These are phyloP conservation scores for Polytolypa hystricis DNA, from an alignment of 2,329 filamentous ascomycete genomes.

Conservation along the genomic window DNA sequence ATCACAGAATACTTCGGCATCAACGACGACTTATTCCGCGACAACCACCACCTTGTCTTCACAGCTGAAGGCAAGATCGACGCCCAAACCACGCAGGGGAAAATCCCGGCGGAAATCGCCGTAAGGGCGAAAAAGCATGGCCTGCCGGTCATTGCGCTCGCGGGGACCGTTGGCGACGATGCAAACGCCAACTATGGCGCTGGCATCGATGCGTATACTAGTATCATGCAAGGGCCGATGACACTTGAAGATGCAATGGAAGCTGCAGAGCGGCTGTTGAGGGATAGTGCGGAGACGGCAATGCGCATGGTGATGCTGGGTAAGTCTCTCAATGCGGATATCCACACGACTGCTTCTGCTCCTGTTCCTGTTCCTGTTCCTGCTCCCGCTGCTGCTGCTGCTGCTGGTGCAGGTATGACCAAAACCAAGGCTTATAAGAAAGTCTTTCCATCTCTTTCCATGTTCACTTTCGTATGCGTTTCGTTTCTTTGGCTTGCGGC, in stretches of 20 bases:
- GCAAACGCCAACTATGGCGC: conserved; percentile 24
- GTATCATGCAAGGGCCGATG: conserved; percentile 20
- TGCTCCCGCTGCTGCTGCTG: too few species aligned
- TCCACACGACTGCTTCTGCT: not conserved
- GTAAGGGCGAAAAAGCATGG: conserved; percentile 35
- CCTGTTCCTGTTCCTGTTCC: not conserved
- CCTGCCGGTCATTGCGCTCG: conserved; percentile 37
- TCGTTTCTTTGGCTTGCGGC: too few species aligned
- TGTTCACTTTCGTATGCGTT: too few species aligned
- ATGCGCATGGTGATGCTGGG: conserved; percentile 22
- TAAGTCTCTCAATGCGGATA: conserved; percentile 4
- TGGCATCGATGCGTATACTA: conserved; percentile 25
- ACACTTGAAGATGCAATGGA: conserved; percentile 20
- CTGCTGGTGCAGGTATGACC: not conserved
- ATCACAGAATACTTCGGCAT: conserved; percentile 42
- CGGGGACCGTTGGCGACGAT: conserved; percentile 30
- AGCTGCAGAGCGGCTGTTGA: conserved; percentile 17
- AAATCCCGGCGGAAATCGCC: conserved; percentile 44
- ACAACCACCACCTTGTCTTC: conserved; percentile 41
- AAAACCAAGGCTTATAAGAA: too few species aligned
- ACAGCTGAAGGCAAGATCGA: conserved; percentile 45
- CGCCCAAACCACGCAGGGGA: conserved; percentile 41
- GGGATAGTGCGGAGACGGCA: conserved; percentile 19
- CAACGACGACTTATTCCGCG: conserved; percentile 32
- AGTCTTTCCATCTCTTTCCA: too few species aligned